Base-by-base conservation (phyloP, 1,284 basidiomycete genomes). In the Veloboletus limbatus region DNA sequence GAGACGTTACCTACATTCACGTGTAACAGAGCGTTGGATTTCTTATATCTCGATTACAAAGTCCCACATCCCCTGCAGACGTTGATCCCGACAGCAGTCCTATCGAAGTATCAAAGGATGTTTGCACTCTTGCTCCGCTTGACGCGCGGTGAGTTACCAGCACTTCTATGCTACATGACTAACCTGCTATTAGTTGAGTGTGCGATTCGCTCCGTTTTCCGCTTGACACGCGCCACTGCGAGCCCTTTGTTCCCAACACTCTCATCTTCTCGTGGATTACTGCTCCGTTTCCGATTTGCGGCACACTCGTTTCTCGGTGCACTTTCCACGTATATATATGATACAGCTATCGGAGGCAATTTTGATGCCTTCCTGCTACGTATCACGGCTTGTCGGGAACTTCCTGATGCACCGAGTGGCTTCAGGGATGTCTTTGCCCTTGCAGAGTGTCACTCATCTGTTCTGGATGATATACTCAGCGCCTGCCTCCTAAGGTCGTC, bases 21-120 rank as follows among this genome's bases (percentile, higher is more conserved):
- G 24, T 50, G 25, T 53, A 43, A 14, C 48, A 87, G 88, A 65
- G 89, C 92, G 8, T 67, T 94, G 31, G 92, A 94, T 65, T 95
- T 93, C 57, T 67, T 95, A 14, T 90, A 89, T 60, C 81, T 94
- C 69, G 82, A 90, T 51, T 95, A 94, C 66, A 85, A 85, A 53
- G 82, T 89, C 11, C 88, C 90, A 1, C 72, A 74, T 18, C 78
- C 88, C 0, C 69, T 94, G 30, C 77, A 82, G 37, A 73, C 82
- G 8, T 62, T 94, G 8, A 82, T 95, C 26, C 81, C 88, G 0
- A 69, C 76, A 0, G 72, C 77, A 2, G 76, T 88, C 28, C 67
- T 92, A 28, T 82, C 78, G n/a, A 93, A 92, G 63, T 94, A 93
- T 60, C 88, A 92, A 55, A 71, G 84, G 22, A 71, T 92, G 46